Conservation (phyloP, 129 eudicot species). For the Lonicera japonica region DNA sequence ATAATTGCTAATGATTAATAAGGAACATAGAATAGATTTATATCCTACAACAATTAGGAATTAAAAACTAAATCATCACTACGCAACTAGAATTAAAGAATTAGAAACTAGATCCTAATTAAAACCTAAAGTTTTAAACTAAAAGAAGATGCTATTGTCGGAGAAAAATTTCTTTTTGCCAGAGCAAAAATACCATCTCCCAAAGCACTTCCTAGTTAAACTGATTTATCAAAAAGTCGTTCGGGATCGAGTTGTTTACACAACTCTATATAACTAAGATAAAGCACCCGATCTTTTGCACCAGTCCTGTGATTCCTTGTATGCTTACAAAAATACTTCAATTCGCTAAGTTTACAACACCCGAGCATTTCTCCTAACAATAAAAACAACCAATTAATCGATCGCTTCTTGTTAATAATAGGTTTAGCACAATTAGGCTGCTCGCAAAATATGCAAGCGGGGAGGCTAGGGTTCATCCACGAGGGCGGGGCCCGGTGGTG, state of each 20-base stretch:
- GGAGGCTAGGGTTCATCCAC: slow-evolving; percentile 41
- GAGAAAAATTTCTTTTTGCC: too few species aligned
- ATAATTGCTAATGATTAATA: too few species aligned
- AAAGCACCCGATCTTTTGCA: slow-evolving; percentile 67
- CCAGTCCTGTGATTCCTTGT: slow-evolving; percentile 75
- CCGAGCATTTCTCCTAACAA: slow-evolving; percentile 64
- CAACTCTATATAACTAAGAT: slow-evolving; percentile 45
- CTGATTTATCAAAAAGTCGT: slow-evolving; percentile 29
- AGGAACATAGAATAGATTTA: too few species aligned
- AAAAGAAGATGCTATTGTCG: too few species aligned
- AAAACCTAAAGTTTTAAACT: too few species aligned
- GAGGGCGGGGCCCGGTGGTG: slow-evolving; percentile 44
- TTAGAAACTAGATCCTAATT: too few species aligned
- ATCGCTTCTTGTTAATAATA: slow-evolving; percentile 36
- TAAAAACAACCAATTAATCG: slow-evolving; percentile 78
- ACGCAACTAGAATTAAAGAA: too few species aligned
- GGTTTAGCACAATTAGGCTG: slow-evolving; percentile 51
- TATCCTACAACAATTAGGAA: too few species aligned
- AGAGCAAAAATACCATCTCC: too few species aligned
- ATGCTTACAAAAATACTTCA: slow-evolving; percentile 80
- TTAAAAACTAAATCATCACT: too few species aligned
- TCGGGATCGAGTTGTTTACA: slow-evolving; percentile 51
- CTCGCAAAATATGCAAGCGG: slow-evolving; percentile 36
- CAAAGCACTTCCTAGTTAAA: too few species aligned
- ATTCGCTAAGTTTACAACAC: slow-evolving; percentile 59